Conservation (phyloP, 139 green algal genomes). For the Chlamydomonas sp. region DNA sequence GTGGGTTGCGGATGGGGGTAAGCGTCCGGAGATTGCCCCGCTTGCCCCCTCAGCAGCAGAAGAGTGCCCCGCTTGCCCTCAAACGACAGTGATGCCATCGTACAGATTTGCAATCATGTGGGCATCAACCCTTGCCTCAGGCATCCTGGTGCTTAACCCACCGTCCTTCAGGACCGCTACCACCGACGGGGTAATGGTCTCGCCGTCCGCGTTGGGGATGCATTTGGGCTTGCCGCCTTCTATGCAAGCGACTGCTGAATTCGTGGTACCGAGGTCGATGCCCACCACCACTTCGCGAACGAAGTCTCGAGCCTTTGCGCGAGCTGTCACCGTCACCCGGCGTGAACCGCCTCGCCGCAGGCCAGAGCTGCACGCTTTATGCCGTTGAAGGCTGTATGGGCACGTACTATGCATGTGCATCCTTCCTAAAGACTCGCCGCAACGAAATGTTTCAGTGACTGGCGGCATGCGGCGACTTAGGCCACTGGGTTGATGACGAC, state of each 20-base stretch:
- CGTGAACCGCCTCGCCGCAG: not conserved
- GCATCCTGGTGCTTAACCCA: not conserved
- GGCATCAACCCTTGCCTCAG: not conserved
- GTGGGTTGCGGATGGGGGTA: not conserved
- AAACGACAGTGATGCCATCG: too few species aligned
- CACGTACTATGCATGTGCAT: too few species aligned
- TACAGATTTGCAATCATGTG: not conserved
- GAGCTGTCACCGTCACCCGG: not conserved
- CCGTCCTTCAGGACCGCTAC: constrained; percentile 63
- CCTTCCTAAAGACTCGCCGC: too few species aligned
- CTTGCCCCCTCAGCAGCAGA: too few species aligned
- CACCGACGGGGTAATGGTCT: constrained; percentile 77
- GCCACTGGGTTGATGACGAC: too few species aligned
- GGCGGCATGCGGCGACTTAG: too few species aligned
- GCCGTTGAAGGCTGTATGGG: too few species aligned
- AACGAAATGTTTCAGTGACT: too few species aligned
- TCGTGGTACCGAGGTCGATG: constrained; percentile 98
- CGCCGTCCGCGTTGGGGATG: constrained; percentile 67
- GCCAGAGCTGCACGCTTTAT: too few species aligned
- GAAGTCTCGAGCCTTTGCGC: constrained; percentile 10
- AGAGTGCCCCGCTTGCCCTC: too few species aligned
- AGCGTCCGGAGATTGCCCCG: too few species aligned
- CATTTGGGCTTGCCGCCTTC: constrained; percentile 61
- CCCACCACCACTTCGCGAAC: constrained; percentile 75
- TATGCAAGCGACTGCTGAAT: constrained; percentile 89